These are phyloP conservation scores for Schwanniomyces pseudopolymorphus DNA, from an alignment of 805 yeast species.

Conservation along the genomic window DNA sequence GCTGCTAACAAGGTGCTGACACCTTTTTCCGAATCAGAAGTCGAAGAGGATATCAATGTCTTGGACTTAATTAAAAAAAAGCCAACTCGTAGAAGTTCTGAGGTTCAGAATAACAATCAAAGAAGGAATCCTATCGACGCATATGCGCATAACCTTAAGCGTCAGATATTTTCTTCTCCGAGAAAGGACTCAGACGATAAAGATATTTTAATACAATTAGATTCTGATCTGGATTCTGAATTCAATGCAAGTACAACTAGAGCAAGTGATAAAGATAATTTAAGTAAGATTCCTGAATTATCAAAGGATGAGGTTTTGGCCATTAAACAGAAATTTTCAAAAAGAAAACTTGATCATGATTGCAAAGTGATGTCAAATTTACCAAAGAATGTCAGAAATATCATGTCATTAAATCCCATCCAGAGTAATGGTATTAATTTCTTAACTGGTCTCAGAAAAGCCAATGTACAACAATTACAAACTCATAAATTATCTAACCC, in stretches of 20 bases:
- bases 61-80: conserved; percentile 6
- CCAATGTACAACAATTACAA: conserved; percentile 45
- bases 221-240: conserved; percentile 26
- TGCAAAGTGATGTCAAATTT: conserved; percentile 6
- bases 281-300: conserved; percentile 24
- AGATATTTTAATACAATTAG: conserved; percentile 19
- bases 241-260: neutral
- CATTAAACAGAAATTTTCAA: conserved; percentile 33
- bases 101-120: neutral
- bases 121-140: conserved; percentile 30
- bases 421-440: conserved; percentile 22
- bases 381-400: conserved; percentile 12
- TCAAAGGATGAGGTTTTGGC: conserved; percentile 30
- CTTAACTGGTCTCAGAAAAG: conserved; percentile 36
- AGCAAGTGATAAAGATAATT: conserved; percentile 7
- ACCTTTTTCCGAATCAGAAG: conserved; percentile 1
- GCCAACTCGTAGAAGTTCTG: neutral
- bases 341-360: conserved; percentile 14
- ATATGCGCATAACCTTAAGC: conserved; percentile 33
- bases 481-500: conserved; percentile 20
- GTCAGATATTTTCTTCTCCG: conserved; percentile 26
- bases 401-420: conserved; percentile 5
- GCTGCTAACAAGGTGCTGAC: neutral
- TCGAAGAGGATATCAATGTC: conserved; percentile 11
- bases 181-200: conserved; percentile 11